Evolutionary conservation across 805 yeast genomes (phyloP).

Genomic region (Saccharomycopsis lassenensis): DNA sequence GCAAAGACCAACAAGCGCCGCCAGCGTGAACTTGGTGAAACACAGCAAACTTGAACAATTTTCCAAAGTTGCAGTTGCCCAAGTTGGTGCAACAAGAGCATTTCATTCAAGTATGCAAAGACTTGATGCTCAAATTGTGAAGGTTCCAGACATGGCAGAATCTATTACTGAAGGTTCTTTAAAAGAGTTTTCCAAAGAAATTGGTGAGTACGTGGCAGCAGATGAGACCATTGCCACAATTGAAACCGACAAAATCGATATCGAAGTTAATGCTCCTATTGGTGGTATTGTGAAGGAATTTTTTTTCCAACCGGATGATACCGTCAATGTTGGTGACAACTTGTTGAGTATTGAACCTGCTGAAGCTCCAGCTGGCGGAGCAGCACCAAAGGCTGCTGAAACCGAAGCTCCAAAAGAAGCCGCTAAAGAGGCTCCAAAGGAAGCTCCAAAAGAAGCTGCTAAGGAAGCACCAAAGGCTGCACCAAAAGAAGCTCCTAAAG

Average conservation of each 20-base stretch:
- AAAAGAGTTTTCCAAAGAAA: slow-evolving; percentile 52
- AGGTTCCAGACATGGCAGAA: slow-evolving; percentile 98
- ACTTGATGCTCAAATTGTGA: slow-evolving; percentile 42
- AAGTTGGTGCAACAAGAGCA: no score
- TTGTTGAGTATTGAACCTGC: slow-evolving; percentile 76
- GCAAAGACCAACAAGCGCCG: no score
- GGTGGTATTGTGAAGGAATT: slow-evolving; percentile 83
- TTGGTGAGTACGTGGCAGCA: slow-evolving; percentile 77
- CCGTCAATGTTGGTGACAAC: slow-evolving; percentile 94
- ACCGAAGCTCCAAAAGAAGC: slow-evolving; percentile 25
- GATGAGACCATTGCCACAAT: slow-evolving; percentile 94
- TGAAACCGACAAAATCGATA: slow-evolving; percentile 97
- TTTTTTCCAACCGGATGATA: slow-evolving; percentile 76
- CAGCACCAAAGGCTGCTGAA: slow-evolving; percentile 25
- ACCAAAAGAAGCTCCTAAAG: slow-evolving; percentile 24
- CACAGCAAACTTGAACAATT: no score
- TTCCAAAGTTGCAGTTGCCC: no score
- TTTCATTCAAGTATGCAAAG: no score
- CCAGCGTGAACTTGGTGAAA: no score
- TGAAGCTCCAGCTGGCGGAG: slow-evolving; percentile 50
- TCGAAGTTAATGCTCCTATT: slow-evolving; percentile 90
- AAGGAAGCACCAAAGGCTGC: slow-evolving; percentile 23
- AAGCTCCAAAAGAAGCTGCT: slow-evolving; percentile 26
- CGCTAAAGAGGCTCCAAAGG: slow-evolving; percentile 20
- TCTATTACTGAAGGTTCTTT: slow-evolving; percentile 96